These are phyloP conservation scores for Ophiosphaerella narmari DNA, from an alignment of 2,329 filamentous ascomycete species.

Conservation along the genomic window DNA sequence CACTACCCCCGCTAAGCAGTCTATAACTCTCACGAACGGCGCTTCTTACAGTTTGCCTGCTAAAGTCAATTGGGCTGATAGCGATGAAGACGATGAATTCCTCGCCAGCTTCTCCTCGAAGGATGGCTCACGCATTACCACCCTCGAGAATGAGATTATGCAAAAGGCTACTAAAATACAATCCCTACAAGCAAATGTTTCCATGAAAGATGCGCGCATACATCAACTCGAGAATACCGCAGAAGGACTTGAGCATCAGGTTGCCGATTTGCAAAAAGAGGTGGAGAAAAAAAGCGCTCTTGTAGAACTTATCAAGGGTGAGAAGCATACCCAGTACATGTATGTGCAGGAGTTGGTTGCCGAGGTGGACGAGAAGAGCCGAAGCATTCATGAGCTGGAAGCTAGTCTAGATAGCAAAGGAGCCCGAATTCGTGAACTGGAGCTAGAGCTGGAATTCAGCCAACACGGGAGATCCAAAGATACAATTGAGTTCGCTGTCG, in stretches of 20 bases:
- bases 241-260: constrained; percentile 4
- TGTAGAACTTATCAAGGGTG: constrained; percentile 8
- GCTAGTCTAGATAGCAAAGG: constrained; percentile 13
- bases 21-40: constrained; percentile 3
- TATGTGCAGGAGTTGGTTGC: constrained; percentile 19
- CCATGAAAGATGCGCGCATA: constrained; percentile 11
- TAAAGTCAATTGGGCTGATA: constrained; percentile 22
- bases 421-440: constrained; percentile 9
- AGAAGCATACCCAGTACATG: constrained; percentile 7
- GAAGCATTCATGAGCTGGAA: constrained; percentile 14
- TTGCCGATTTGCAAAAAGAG: constrained; percentile 5
- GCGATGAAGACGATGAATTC: constrained; percentile 24
- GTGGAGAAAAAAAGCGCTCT: constrained; percentile 1
- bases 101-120: constrained; percentile 4
- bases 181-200: constrained; percentile 13
- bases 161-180: constrained; percentile 12
- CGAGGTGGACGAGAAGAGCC: constrained; percentile 22
- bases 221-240: constrained; percentile 12
- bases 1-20: neutral
- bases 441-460: constrained; percentile 4
- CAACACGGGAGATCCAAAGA: neutral
- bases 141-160: constrained; percentile 1
- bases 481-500: neutral
- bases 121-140: neutral
- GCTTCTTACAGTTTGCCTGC: neutral